Conservation (phyloP, 768 basidiomycete genomes). For the Podaxis sp. region DNA sequence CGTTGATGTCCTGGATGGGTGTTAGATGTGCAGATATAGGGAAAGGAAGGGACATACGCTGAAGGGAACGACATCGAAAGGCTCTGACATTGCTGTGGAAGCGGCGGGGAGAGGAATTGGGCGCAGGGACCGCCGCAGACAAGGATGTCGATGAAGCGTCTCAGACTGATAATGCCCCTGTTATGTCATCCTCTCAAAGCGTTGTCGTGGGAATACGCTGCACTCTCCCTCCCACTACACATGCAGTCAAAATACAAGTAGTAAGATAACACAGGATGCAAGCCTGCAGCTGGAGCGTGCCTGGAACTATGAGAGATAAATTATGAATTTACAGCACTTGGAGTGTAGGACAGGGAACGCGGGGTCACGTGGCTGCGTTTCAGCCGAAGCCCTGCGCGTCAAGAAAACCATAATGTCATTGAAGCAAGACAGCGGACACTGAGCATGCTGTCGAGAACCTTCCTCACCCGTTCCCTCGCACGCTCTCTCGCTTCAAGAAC, state of each 20-base stretch:
- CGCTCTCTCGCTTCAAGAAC: not conserved
- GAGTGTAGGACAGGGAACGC: not conserved
- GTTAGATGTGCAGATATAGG: constrained; percentile 16
- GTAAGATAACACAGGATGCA: too few relatives aligned
- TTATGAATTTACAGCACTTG: too few relatives aligned
- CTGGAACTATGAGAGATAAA: too few relatives aligned
- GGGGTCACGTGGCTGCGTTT: not conserved
- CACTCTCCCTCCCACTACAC: too few relatives aligned
- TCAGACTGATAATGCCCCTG: constrained; percentile 8
- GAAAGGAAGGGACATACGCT: constrained; percentile 48
- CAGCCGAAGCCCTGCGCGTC: not conserved
- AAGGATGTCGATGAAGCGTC: not conserved
- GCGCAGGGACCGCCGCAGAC: not conserved
- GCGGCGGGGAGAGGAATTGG: not conserved
- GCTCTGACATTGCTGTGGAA: constrained; percentile 47
- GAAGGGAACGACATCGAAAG: constrained; percentile 88
- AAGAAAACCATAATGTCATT: not conserved
- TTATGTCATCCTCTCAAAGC: constrained; percentile 13
- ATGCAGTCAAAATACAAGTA: too few relatives aligned
- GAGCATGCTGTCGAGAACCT: constrained; percentile 6
- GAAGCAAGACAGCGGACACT: not conserved
- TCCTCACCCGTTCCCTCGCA: constrained; percentile 3
- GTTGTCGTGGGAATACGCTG: constrained; percentile 3
- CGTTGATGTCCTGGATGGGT: constrained; percentile 71
- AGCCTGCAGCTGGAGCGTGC: too few relatives aligned